A percentile compares a stretch with the other conserved stretches of the same genome.
Evolutionary conservation across 768 basidiomycete genomes (phyloP).

Genomic region (Kwoniella sp.): DNA sequence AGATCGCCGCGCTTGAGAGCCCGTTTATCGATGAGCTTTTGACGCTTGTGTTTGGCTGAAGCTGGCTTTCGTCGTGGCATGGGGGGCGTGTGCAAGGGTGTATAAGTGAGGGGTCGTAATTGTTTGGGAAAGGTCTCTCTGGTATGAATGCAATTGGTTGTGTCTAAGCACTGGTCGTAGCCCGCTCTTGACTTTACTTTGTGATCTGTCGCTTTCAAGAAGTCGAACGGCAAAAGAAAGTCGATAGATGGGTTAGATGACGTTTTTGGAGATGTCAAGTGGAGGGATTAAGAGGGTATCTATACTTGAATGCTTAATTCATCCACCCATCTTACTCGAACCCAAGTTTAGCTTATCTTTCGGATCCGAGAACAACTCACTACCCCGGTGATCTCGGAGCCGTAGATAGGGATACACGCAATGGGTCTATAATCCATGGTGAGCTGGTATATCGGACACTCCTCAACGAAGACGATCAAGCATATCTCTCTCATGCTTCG

Average conservation of each 20-base stretch:
- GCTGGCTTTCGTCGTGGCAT: slow-evolving; percentile 38
- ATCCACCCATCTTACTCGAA: neutral
- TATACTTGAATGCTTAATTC: neutral
- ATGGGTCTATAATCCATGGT: too few species aligned
- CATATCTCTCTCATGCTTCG: too few species aligned
- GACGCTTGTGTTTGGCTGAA: slow-evolving; percentile 53
- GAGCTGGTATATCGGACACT: too few species aligned
- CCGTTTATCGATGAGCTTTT: slow-evolving; percentile 73
- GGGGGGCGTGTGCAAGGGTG: too few species aligned
- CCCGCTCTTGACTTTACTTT: too few species aligned
- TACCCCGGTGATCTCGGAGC: neutral
- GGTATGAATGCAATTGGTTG: too few species aligned
- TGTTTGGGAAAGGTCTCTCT: too few species aligned
- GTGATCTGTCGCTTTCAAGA: neutral
- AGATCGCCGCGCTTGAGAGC: slow-evolving; percentile 73
- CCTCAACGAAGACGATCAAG: too few species aligned
- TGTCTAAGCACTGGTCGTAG: too few species aligned
- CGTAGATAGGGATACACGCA: too few species aligned
- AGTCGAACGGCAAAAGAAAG: neutral
- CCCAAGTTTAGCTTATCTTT: neutral
- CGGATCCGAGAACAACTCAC: slow-evolving; percentile 8
- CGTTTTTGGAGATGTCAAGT: slow-evolving; percentile 10
- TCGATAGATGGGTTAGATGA: neutral
- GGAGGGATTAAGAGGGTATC: neutral
- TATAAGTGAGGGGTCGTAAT: too few species aligned